Conservation (phyloP, 2,329 filamentous ascomycete species). For the Colletotrichum chlorophyti region DNA sequence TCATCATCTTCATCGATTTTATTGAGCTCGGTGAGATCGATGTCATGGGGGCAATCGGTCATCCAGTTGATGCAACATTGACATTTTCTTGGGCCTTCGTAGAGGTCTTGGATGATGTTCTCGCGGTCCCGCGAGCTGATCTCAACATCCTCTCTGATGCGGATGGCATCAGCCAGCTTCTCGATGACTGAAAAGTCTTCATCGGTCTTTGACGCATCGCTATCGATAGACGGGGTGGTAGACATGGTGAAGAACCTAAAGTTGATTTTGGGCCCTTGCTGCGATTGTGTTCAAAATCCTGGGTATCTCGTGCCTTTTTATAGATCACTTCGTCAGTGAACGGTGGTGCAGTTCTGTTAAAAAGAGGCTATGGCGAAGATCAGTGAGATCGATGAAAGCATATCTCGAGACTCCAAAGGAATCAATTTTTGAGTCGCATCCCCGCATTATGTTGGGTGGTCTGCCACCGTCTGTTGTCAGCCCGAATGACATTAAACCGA, state of each 20-base stretch:
- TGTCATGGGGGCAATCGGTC: constrained; percentile 31
- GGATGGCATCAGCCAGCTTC: constrained; percentile 6
- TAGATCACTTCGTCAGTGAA: too few species aligned
- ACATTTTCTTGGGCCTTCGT: constrained; percentile 36
- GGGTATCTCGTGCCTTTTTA: too few species aligned
- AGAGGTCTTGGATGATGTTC: constrained; percentile 33
- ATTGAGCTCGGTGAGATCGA: constrained; percentile 25
- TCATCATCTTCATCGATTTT: constrained; percentile 1
- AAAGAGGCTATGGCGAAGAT: too few species aligned
- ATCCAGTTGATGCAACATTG: constrained; percentile 39
- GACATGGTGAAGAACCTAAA: not conserved
- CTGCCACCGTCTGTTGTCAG: not conserved
- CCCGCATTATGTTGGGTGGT: not conserved
- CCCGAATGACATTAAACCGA: not conserved
- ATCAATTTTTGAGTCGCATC: not conserved
- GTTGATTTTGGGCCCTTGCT: too few species aligned
- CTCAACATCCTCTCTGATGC: not conserved
- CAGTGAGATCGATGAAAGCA: too few species aligned
- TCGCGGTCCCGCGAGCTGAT: constrained; percentile 8
- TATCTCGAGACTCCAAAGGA: not conserved
- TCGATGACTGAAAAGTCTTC: constrained; percentile 23
- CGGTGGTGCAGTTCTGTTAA: too few species aligned
- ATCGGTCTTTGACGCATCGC: not conserved
- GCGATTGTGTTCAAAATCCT: too few species aligned
- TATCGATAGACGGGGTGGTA: not conserved